phyloP scores from a whole-genome alignment of 306 rosid species.

The Vachellia collinsii region DNA sequence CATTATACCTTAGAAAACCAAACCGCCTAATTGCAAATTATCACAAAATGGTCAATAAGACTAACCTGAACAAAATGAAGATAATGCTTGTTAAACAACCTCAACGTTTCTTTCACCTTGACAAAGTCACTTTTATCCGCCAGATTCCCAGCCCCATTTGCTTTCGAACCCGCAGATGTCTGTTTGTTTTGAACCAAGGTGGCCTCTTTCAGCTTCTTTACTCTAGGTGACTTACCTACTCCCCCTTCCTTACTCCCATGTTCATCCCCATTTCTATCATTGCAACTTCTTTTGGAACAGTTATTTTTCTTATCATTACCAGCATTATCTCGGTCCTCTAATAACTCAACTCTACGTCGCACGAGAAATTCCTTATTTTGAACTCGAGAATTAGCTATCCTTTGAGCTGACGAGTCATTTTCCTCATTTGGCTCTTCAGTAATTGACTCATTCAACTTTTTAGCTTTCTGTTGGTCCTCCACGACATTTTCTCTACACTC shows the following conservation, averaged over 20 bases:
- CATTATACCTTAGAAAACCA: constrained; percentile 2
- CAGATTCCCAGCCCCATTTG: constrained; percentile 30
- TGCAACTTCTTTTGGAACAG: neutral
- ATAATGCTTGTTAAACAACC: constrained; percentile 79
- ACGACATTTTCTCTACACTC: neutral
- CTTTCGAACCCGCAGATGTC: neutral
- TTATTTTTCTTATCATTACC: neutral
- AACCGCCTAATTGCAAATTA: neutral
- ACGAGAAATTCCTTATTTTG: constrained; percentile 16
- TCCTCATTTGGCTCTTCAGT: constrained; percentile 3
- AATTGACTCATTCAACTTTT: neutral
- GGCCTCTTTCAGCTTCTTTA: neutral
- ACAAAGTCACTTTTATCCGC: constrained; percentile 59
- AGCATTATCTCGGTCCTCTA: constrained; percentile 6
- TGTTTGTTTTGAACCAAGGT: neutral
- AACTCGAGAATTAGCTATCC: neutral
- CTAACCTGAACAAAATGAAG: constrained; percentile 84
- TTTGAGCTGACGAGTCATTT: neutral
- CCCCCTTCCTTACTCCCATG: constrained; percentile 2
- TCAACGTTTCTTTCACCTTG: constrained; percentile 75
- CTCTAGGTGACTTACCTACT: neutral
- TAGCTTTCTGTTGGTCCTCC: neutral
- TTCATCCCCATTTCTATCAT: neutral
- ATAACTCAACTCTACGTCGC: constrained; percentile 3
- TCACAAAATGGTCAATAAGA: neutral